Evolutionary conservation across 805 yeast genomes (phyloP), one percentile per base, ranked within the genome.

Genomic region (Wickerhamomyces chambardii): DNA sequence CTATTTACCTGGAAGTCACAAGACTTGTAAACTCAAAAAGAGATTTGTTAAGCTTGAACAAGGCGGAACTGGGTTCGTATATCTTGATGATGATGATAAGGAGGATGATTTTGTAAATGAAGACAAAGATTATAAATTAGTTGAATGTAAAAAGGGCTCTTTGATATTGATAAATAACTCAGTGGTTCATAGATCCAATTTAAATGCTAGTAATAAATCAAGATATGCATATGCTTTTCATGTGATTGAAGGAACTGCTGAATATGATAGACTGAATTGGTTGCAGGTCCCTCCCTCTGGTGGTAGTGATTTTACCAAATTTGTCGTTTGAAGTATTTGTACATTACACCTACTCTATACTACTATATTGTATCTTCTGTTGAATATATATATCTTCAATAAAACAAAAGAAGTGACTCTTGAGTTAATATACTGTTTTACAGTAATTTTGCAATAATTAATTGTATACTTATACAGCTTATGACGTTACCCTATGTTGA

Each of bases 201-300:
- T 61, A 35, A 84, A 84, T 50, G 33, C 48, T 2, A 73, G 83
- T 11, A 44, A 44, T 5, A 64, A 62, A 37, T 76, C 85, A 9
- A 64, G 94, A 42, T 81, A 65, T 48, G 92, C 87, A 0, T 84
- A 82, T 55, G 80, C 92, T 0, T 84, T 84, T 57, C 94, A 84
- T 50, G 68, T 79, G 30, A 79, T 84, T 37, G 92, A 84, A 35
- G 90, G 90, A 2, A 55, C 41, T 2, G 61, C 71, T 11, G 53
- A 66, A 18, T 84, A 81, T 47, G 92, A 83, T 50, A 58, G 59
- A 17, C 54, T 64, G 47, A 83, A 83, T 51, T 84, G 94, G 92
- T 64, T 83, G 26, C 94, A 84, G 49, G 75, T 82, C 5, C 92
- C 92, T 2, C 71, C 79, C 0, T 48, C 70, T 5, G 89, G 90